Conservation (phyloP, 2,329 filamentous ascomycete genomes). For the Trichothecium roseum region DNA sequence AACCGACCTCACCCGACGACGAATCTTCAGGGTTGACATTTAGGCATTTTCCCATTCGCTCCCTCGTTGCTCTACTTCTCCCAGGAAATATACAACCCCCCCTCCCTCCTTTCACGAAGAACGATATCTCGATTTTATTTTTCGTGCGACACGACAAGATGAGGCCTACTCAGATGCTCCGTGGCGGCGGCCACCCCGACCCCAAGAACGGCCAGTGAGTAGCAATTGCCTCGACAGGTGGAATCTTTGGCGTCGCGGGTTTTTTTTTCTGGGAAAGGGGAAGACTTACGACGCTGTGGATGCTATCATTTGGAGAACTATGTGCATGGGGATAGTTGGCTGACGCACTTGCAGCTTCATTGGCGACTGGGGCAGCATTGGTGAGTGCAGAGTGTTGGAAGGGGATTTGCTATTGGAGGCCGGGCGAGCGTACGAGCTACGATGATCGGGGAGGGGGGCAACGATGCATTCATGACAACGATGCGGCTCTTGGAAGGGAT, state of each 20-base stretch:
- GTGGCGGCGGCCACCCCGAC: slow-evolving; percentile 13
- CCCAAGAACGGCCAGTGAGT: slow-evolving; percentile 7
- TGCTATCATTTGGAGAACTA: not conserved
- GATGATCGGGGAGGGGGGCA: not conserved
- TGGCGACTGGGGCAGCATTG: slow-evolving; percentile 64
- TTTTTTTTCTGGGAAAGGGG: not conserved
- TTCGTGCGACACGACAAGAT: slow-evolving; percentile 21
- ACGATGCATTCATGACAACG: not conserved
- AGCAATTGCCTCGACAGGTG: not conserved
- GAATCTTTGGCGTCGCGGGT: slow-evolving; percentile 1
- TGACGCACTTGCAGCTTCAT: slow-evolving; percentile 47
- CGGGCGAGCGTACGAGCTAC: not conserved
- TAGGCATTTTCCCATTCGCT: not conserved
- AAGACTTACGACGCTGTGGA: not conserved
- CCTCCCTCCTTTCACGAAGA: slow-evolving; percentile 1
- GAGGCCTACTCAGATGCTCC: slow-evolving; percentile 34
- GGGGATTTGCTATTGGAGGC: not conserved
- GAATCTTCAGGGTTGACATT: no score
- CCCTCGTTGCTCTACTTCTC: not conserved
- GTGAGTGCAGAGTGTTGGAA: slow-evolving; percentile 38
- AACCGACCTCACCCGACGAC: no score
- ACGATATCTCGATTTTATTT: slow-evolving; percentile 2
- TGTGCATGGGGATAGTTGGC: slow-evolving; percentile 5
- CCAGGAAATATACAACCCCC: slow-evolving; percentile 3
- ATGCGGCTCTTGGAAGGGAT: not conserved